Conservation (phyloP, 169 alveolate genomes). For the Eimeria sp. region DNA sequence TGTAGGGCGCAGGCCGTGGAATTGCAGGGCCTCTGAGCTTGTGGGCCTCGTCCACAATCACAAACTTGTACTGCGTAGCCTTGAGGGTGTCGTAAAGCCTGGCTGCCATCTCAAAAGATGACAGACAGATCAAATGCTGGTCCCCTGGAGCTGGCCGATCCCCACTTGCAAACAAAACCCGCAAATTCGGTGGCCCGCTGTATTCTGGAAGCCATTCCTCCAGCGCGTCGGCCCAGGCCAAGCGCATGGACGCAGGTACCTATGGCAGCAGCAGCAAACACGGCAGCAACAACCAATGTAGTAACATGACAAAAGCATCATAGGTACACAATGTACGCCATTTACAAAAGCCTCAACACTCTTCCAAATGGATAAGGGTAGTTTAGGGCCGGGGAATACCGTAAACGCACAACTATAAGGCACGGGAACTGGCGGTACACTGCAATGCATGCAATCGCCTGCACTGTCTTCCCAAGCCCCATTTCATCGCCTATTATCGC, state of each 20-base stretch:
- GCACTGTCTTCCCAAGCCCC: constrained; percentile 99
- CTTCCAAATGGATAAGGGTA: background rate
- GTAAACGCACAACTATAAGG: constrained; percentile 79
- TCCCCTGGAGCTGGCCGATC: constrained; percentile 66
- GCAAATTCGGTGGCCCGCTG: constrained; percentile 59
- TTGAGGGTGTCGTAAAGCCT: constrained; percentile 70
- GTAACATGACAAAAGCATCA: background rate
- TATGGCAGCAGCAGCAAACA: constrained; percentile 12
- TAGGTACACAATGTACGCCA: background rate
- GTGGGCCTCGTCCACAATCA: constrained; percentile 83
- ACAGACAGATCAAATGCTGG: constrained; percentile 50
- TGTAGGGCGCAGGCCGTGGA: constrained; percentile 40
- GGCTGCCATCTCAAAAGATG: constrained; percentile 81
- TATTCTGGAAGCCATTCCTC: constrained; percentile 77
- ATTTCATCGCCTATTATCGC: constrained; percentile 98
- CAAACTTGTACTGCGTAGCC: constrained; percentile 64
- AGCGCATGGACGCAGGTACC: constrained; percentile 80
- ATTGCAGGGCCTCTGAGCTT: constrained; percentile 78
- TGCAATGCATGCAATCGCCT: constrained; percentile 97
- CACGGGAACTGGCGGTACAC: constrained; percentile 88
- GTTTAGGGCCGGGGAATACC: background rate
- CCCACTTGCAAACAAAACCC: constrained; percentile 76
- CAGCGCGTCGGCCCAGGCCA: constrained; percentile 80
- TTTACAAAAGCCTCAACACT: background rate
- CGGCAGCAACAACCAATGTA: background rate